Evolutionary conservation across 306 rosid species (phyloP), one percentile per base, ranked within the genome.

Genomic region (Malus orientalis): DNA sequence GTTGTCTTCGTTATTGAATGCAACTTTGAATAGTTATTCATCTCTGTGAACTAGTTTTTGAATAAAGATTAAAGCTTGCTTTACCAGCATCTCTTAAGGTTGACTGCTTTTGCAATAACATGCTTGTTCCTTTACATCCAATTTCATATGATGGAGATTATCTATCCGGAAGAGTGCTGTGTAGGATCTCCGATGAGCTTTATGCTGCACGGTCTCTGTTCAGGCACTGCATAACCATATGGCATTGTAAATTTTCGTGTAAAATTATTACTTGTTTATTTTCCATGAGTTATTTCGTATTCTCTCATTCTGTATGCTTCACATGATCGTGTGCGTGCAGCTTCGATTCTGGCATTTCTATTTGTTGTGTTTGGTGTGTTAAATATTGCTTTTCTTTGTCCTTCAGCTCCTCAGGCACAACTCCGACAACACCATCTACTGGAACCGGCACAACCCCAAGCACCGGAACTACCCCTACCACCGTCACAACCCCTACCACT

Each of bases 391-490:
- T 74, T 70, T 18, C 33, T 60, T 1, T 38, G 29, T 60, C 23
- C 19, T 54, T 42, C 89, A 88, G 97, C 60, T 13, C 81, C 22
- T 55, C 87, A 3, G 89, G 91, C 75, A 87, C 88, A 75, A 44
- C 84, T 0, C 74, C 76, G 4, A 70, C 82, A 7, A 49, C 55
- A 15, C 57, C 57, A 44, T 64, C 69, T 33, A 85, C 85, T 0
- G 83, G 38, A 33, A 74, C 89, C 1, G 42, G 81, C 5, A 69
- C 78, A 1, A n/a, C 64, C 14, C 59, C 75, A 0, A 9, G 71
- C 2, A 88, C 88, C 0, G 81, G 60, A 20, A 79, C 84, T 1
- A 78, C 76, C 0, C 81, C 92, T 1, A 16, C n/a, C 1, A 74
- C 76, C 10, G 80, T 80, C 0, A 82, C 83, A 49, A 69, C 82